Evolutionary conservation across 202 grass and related monocot genomes (phyloP).

Genomic region (Setaria italica): DNA sequence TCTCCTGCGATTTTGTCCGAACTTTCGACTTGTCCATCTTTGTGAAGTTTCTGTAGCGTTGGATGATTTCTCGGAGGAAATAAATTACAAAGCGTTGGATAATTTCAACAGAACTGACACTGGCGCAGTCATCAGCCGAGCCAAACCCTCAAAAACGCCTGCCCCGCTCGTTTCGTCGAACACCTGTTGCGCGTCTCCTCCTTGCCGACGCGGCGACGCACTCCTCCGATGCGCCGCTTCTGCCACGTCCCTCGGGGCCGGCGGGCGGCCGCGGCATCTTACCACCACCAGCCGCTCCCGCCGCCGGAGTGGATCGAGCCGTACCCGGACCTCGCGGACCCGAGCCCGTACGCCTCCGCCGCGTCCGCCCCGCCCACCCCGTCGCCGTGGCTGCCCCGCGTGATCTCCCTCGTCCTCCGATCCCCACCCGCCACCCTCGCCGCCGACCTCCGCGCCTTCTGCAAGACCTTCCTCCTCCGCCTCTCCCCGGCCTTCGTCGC

Average conservation of each 20-base stretch:
- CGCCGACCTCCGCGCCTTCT: slow-evolving; percentile 73
- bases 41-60: background rate
- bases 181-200: background rate
- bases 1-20: no score
- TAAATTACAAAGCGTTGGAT: background rate
- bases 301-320: slow-evolving; percentile 82
- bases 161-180: slow-evolving; percentile 23
- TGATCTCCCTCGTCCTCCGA: slow-evolving; percentile 71
- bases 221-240: slow-evolving; percentile 43
- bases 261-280: background rate
- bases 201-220: background rate
- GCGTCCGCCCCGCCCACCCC: slow-evolving; percentile 32
- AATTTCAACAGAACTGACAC: background rate
- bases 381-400: slow-evolving; percentile 75
- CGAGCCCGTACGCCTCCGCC: slow-evolving; percentile 36
- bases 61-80: background rate
- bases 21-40: background rate
- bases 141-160: no score
- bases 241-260: slow-evolving; percentile 37
- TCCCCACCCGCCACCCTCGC: slow-evolving; percentile 58
- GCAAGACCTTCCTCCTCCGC: slow-evolving; percentile 72
- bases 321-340: slow-evolving; percentile 62
- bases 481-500: slow-evolving; percentile 78
- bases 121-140: background rate
- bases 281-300: slow-evolving; percentile 31